These are phyloP conservation scores for Thermothelomyces thermophilus DNA, from an alignment of 2,329 filamentous ascomycete species.

Conservation along the genomic window DNA sequence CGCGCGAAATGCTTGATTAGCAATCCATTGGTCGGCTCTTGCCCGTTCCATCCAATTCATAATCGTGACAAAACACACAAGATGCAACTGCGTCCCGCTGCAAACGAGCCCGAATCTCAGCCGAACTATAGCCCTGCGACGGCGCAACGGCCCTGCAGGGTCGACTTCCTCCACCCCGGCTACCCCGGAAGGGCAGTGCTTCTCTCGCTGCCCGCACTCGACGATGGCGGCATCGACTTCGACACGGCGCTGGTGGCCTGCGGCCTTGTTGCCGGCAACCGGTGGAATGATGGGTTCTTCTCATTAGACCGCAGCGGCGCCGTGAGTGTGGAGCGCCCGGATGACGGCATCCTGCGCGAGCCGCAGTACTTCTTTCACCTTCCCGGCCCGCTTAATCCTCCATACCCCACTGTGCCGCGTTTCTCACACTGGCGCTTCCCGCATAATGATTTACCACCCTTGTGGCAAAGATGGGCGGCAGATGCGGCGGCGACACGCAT, in stretches of 20 bases:
- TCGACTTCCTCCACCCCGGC: conserved; percentile 10
- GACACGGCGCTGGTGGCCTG: conserved; percentile 13
- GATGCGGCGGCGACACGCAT: no score
- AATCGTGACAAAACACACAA: background rate
- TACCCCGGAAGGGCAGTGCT: conserved; percentile 4
- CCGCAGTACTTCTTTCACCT: no score
- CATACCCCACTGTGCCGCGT: no score
- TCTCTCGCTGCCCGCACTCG: conserved; percentile 11
- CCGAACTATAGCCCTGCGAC: conserved; percentile 1
- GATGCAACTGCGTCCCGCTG: conserved; percentile 8
- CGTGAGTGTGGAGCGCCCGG: no score
- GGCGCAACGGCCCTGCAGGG: background rate
- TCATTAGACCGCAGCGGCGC: no score
- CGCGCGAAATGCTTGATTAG: background rate
- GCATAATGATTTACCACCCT: no score
- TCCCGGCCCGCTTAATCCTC: no score
- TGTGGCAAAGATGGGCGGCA: no score
- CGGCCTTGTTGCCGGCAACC: conserved; percentile 10
- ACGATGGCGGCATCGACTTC: conserved; percentile 10
- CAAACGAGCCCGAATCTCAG: conserved; percentile 9
- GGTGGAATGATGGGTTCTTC: conserved; percentile 9
- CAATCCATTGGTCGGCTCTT: background rate
- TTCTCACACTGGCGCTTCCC: no score
- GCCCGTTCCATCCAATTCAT: no score
- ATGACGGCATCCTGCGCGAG: no score